Evolutionary conservation across 805 yeast genomes (phyloP), one percentile per base, ranked within the genome.

Genomic region (Debaryomyces maramus): DNA sequence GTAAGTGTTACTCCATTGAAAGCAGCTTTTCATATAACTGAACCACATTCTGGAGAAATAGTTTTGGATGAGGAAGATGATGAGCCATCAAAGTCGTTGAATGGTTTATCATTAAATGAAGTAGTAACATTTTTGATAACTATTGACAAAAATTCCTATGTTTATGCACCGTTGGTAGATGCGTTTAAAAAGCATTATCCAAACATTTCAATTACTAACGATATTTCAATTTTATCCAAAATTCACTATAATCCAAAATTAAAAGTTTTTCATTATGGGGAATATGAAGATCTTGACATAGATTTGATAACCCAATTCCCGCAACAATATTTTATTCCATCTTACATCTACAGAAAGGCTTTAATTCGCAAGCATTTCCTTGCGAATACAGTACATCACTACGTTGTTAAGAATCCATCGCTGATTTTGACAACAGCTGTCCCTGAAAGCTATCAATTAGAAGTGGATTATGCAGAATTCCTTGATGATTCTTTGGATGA

Each of bases 401-500:
- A 77, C 51, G 65, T 67, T 3, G 87, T 83, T 6, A 93, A 93
- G 56, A 63, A 89, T 53, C 95, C 96, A 1, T 60, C 65, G 0
- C 80, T 90, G 1, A 65, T 80, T 1, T 67, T 93, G 40, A 65
- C 58, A 2, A 52, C 46, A 1, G 80, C 93, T 2, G 81, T 80
- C 44, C 91, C 97, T 0, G 86, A 80, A 39, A 75, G 90, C 3
- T 88, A 72, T 61, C 82, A 83, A 40, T 67, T 93, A 22, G 98
- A 93, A 55, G 78, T 93, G 16, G 98, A 91, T 53, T 93, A 88
- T 62, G 97, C 98, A 1, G 99, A 93, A 60, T 93, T 93, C 52
- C 67, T 93, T 36, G 98, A 93, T 52, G 99, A 93, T 57, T 77
- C 96, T 0, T 69, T 93, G 33, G 98, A 91, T 60, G 99, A 93